Base-by-base conservation (phyloP, 2,329 filamentous ascomycete species). In the Chrysosporium keratinophilum region DNA sequence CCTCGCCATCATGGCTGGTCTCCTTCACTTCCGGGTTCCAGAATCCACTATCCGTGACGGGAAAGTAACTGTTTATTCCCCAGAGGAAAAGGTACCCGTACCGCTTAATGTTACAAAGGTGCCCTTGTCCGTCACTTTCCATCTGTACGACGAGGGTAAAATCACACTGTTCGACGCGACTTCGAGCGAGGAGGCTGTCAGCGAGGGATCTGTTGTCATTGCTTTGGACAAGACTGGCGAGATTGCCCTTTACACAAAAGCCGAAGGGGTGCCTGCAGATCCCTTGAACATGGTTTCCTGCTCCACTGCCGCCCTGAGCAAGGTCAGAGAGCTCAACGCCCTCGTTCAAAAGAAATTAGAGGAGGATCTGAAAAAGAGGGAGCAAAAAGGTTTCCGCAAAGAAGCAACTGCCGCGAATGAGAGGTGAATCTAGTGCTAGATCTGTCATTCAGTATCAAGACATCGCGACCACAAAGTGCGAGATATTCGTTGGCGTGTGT, bases 221-320 rank as follows among this genome's bases (percentile, higher is more conserved):
- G 91, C 88, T 53, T 78, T 95, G 69, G 95, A 96, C 70, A 83
- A 82, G 65, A 85, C 90, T 64, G 90, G 90, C 20, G 90, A 96
- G 73, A 81, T 96, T 40, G 95, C 89, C 63, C 88, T 94, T 69
- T 80, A 96, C 56, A 84, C 89, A 31, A 98, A 98, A 74, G 81
- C 93, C 55, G 90, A 91, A 20, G 93, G 93, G 23, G 78, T 80
- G 17, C 80, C 89, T 0, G 80, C 95, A 11, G 87, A 96, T 67
- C 89, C 90, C 1, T 74, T 90, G 56, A 75, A 79, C 34, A 72
- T 97, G 60, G 74, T 98, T 60, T 80, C 83, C 61, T 95, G 87
- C 70, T 83, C 85, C 1, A 82, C 79, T 53, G 71, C 84, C 55
- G 89, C 90, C 10, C 69, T 91, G 66, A 76, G 78, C 57, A 94